Base-by-base conservation (phyloP, 1,284 basidiomycete genomes). In the Ganoderma resinaceum region DNA sequence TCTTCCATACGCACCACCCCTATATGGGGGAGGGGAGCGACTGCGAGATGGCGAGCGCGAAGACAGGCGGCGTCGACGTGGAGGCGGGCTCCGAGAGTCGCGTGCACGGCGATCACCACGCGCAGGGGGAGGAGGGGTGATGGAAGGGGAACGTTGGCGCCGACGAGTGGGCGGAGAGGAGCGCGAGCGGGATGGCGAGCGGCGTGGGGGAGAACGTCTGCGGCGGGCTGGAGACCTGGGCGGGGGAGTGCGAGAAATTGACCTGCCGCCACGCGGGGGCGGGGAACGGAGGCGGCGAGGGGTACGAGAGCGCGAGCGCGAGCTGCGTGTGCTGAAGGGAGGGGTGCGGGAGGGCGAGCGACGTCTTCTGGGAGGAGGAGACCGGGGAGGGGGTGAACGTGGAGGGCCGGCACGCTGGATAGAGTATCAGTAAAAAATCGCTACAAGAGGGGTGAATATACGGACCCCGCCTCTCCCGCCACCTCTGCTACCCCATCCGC, bases 71-170 rank as follows among this genome's bases (percentile, higher is more conserved):
- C 88, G 84, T 49, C 87, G 82, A 8, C 88, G 83, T 2, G 84
- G 78, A 37, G 88, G 89, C 0, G 91, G 90, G 74, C 87, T 89
- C 26, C 87, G 85, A 67, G 87, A 89, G 65, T 82, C 82, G 49
- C 85, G 78, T 16, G 72, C 72, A 43, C 80, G 79, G 43, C 82
- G 73, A 55, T 81, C 67, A 23, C 80, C 35, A 23, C 57, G 58
- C 14, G 58, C 37, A 26, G 58, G 2, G 11, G 80, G 81, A 61
- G 81, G 71, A 76, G 84, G 81, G 7, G 85, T 82, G 33, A 77
- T 78, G 1, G 85, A 85, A 5, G 83, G 85, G 2, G 87, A 86
- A 58, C 86, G 81, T 20, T 78, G 83, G 63, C 86, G 82, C 42
- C 87, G 83, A 29, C 83, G 82, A 20, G 64, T 65, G 33, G 81